These are phyloP conservation scores for Periconia digitata DNA, from an alignment of 2,329 filamentous ascomycete species.

Conservation along the genomic window DNA sequence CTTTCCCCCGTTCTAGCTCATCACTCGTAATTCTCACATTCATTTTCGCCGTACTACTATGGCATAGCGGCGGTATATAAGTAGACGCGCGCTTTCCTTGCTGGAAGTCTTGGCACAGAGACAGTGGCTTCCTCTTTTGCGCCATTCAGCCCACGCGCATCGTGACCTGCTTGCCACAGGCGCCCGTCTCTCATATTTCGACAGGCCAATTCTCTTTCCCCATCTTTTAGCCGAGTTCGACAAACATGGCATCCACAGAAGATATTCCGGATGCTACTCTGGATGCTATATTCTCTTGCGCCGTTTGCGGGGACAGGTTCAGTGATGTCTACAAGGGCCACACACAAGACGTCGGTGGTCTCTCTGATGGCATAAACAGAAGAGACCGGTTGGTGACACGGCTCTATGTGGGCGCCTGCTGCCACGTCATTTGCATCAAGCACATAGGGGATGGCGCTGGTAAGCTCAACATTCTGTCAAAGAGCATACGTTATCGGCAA, in stretches of 20 bases:
- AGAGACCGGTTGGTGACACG: slow-evolving; percentile 46
- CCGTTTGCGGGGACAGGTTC: slow-evolving; percentile 49
- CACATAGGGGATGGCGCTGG: slow-evolving; percentile 52
- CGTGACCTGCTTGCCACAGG: neutral
- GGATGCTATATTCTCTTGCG: slow-evolving; percentile 54
- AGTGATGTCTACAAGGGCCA: slow-evolving; percentile 48
- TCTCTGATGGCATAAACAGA: slow-evolving; percentile 40
- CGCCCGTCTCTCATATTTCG: neutral
- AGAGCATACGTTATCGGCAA: neutral
- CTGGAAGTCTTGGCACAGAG: slow-evolving; percentile 18
- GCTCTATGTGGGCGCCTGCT: slow-evolving; percentile 52
- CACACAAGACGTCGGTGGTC: slow-evolving; percentile 39
- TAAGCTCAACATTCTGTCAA: slow-evolving; percentile 25
- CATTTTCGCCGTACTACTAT: no score
- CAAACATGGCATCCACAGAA: slow-evolving; percentile 17
- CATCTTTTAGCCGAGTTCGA: slow-evolving; percentile 15
- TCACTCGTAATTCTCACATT: no score
- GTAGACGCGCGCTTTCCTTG: neutral
- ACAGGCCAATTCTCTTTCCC: neutral
- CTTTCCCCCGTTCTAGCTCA: neutral
- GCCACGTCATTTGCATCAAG: slow-evolving; percentile 52
- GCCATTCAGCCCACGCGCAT: neutral
- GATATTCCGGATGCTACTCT: slow-evolving; percentile 37
- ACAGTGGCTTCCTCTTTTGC: slow-evolving; percentile 14
- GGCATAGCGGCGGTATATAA: no score